Base-by-base conservation (phyloP, 148 eudicot genomes). In the Vaccinium corymbosum region DNA sequence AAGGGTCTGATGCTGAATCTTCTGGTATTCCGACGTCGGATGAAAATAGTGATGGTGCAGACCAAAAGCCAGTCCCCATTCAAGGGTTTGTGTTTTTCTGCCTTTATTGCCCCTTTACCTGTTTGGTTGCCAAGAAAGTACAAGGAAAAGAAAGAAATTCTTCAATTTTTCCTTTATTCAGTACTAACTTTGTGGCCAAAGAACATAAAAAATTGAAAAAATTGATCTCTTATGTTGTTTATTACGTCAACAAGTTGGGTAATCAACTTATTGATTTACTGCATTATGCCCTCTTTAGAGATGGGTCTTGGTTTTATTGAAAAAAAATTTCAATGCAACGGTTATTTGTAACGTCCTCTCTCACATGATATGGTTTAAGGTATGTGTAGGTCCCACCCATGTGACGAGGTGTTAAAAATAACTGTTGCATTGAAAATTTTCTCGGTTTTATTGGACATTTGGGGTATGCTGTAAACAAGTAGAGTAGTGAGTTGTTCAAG, bases 31-130 rank as follows among this genome's bases (percentile, higher is more conserved):
- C 64, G 10, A 17, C 22, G 4, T 82, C 66, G 4, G 78, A 70
- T 70, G 64, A 11, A 25, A 64, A 81, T 25, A 22, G 14, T 15
- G 83, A 53, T 55, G 1, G 38, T 64, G 57, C 57, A 8, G n/a
- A 81, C 35, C n/a, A 12, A 52, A 66, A 66, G 57, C 83, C 83
- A 81, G 59, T 49, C 14, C 52, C 59, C 35, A 19, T 48, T 66
- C n/a, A 66, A 49, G 83, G 83, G 83, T 81, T 48, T 66, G 83
- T 52, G 77, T 70, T 50, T 81, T 66, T 81, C 14, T 51, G 22
- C 64, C 29, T 71, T 52, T 16, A 14, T 64, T 81, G 16, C 56
- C 14, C 10, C 53, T 11, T 56, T 29, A 9, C 10, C 62, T 29
- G 66, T 82, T 68, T 72, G 62, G 78, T 49, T 72, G 22, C 51